phyloP scores from a whole-genome alignment of 1,139 yeast species.

The Protomyces lactucae-debilis region DNA sequence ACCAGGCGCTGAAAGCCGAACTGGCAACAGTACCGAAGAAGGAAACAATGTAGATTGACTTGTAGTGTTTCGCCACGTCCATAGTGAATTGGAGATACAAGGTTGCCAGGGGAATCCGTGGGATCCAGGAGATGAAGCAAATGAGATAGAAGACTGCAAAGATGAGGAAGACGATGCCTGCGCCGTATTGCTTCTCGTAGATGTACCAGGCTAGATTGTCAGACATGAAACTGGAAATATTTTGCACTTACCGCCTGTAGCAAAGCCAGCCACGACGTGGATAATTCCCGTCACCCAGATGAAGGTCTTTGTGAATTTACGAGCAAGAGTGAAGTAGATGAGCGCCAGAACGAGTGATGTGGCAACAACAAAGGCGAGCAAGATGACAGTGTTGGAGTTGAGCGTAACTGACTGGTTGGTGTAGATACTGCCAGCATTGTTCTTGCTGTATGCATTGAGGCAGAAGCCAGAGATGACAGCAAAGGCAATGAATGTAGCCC shows the following conservation, averaged over 20 bases:
- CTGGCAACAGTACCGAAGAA: slow-evolving; percentile 60
- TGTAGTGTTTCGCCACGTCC: slow-evolving; percentile 67
- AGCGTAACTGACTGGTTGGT: slow-evolving; percentile 65
- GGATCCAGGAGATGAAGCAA: slow-evolving; percentile 69
- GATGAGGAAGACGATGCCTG: slow-evolving; percentile 65
- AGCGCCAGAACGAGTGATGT: slow-evolving; percentile 58
- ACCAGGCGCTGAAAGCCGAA: slow-evolving; percentile 60
- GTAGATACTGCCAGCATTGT: slow-evolving; percentile 56
- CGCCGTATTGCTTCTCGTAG: slow-evolving; percentile 52
- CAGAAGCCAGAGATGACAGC: slow-evolving; percentile 66
- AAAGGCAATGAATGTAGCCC: slow-evolving; percentile 62
- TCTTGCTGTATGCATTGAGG: slow-evolving; percentile 56
- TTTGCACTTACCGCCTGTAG: slow-evolving; percentile 47
- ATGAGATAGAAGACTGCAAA: slow-evolving; percentile 56
- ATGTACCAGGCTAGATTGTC: slow-evolving; percentile 38
- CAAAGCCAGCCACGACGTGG: slow-evolving; percentile 65
- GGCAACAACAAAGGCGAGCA: slow-evolving; percentile 63
- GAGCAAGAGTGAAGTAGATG: slow-evolving; percentile 48
- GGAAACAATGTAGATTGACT: slow-evolving; percentile 63
- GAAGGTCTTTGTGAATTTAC: slow-evolving; percentile 64
- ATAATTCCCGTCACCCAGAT: slow-evolving; percentile 64
- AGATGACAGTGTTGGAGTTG: slow-evolving; percentile 66
- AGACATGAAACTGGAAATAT: not conserved
- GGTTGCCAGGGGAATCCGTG: slow-evolving; percentile 68
- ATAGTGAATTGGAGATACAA: slow-evolving; percentile 65